Percentiles rank a stretch among this genome's conserved stretches.
Conservation (phyloP, 2,329 filamentous ascomycete genomes). For the Colletotrichum scovillei region DNA sequence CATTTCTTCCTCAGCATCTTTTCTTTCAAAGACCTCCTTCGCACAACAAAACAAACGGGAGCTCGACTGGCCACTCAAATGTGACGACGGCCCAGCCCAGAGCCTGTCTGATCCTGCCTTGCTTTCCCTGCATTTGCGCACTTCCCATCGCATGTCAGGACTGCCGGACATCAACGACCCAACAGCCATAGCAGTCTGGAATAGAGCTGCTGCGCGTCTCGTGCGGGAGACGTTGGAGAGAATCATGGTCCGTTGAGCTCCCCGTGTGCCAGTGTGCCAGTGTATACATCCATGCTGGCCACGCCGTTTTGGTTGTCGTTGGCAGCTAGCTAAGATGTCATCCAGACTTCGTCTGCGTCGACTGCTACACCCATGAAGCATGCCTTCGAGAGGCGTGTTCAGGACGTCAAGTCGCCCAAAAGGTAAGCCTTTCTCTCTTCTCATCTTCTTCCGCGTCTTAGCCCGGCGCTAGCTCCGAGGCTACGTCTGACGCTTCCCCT, state of each 20-base stretch:
- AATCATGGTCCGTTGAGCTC: conserved; percentile 38
- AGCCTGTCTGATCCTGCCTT: conserved; percentile 8
- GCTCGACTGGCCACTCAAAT: conserved; percentile 28
- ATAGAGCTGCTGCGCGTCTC: conserved; percentile 36
- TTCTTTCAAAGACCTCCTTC: conserved; percentile 21
- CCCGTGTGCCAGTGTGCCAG: background rate
- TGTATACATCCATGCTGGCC: no score
- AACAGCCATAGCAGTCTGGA: conserved; percentile 36
- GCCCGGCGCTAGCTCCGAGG: conserved; percentile 15
- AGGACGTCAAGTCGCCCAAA: conserved; percentile 88
- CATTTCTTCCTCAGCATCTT: conserved; percentile 15
- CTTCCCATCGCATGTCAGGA: conserved; percentile 40
- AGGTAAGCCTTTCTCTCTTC: conserved; percentile 70
- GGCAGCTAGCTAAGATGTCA: conserved; percentile 34
- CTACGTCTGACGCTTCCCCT: conserved; percentile 29
- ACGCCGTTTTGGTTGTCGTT: background rate
- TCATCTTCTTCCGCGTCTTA: conserved; percentile 18
- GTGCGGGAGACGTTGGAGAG: conserved; percentile 37
- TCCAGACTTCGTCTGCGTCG: conserved; percentile 77
- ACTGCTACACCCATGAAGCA: conserved; percentile 77
- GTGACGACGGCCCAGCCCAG: conserved; percentile 26
- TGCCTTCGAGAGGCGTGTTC: conserved; percentile 83
- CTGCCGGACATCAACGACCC: conserved; percentile 37
- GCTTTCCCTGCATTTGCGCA: conserved; percentile 33
- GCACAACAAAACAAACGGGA: conserved; percentile 21